These are phyloP conservation scores for Chalciporus sp. DNA, from an alignment of 1,284 basidiomycete species.

Conservation along the genomic window DNA sequence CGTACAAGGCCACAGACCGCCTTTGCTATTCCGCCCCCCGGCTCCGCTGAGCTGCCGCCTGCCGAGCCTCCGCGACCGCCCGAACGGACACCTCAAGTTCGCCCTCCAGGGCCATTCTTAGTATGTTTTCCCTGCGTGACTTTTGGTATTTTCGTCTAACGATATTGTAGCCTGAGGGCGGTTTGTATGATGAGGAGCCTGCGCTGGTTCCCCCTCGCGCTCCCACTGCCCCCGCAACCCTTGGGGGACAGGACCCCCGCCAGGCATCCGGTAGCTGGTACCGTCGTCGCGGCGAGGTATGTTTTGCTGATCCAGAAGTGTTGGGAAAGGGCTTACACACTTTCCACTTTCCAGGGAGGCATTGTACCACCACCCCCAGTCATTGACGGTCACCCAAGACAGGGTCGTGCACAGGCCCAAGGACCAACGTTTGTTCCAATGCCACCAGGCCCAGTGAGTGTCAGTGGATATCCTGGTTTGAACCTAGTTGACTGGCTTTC, in stretches of 20 bases:
- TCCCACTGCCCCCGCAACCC: constrained; percentile 25
- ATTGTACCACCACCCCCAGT: constrained; percentile 29
- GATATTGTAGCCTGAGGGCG: constrained; percentile 17
- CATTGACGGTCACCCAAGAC: constrained; percentile 17
- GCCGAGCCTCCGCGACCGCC: constrained; percentile 6
- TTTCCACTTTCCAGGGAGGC: constrained; percentile 19
- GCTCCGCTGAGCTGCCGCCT: constrained; percentile 3
- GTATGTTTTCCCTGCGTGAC: constrained; percentile 12
- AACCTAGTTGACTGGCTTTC: constrained; percentile 4
- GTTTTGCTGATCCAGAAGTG: neutral
- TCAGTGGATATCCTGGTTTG: constrained; percentile 5
- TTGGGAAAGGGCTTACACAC: neutral
- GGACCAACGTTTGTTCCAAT: constrained; percentile 35
- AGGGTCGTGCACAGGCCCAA: constrained; percentile 16
- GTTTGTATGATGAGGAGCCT: constrained; percentile 18
- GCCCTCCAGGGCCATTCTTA: constrained; percentile 21
- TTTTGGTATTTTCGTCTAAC: constrained; percentile 2
- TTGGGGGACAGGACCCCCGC: constrained; percentile 17
- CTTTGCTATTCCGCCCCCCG: constrained; percentile 6
- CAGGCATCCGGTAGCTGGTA: constrained; percentile 30
- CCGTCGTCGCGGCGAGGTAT: constrained; percentile 17
- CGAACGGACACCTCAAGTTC: constrained; percentile 29
- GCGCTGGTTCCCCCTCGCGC: constrained; percentile 16
- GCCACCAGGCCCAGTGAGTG: constrained; percentile 35
- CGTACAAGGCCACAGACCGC: constrained; percentile 10